Evolutionary conservation across 306 rosid species (phyloP).

Genomic region (Macrotyloma uniflorum): DNA sequence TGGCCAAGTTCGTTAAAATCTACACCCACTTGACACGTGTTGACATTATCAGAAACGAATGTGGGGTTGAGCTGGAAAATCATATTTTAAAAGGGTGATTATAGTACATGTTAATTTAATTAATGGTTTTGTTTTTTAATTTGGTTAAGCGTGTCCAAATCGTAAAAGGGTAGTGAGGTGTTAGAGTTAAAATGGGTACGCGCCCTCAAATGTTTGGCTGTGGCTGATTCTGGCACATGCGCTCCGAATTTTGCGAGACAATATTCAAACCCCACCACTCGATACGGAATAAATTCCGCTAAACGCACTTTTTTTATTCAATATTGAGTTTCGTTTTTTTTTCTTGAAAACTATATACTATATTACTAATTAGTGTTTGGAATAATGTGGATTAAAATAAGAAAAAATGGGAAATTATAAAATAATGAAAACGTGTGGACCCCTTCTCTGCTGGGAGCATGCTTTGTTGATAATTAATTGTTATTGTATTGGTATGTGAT

Average conservation of each 20-base stretch:
- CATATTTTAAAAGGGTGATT: neutral
- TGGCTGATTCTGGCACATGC: slow-evolving; percentile 36
- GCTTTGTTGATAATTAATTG: neutral
- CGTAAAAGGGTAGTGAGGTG: slow-evolving; percentile 32
- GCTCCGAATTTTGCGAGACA: slow-evolving; percentile 42
- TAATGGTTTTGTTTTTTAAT: neutral
- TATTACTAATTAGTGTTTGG: neutral
- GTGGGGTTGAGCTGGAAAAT: slow-evolving; percentile 39
- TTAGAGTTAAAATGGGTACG: slow-evolving; percentile 36
- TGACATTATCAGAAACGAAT: slow-evolving; percentile 21
- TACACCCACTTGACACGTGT: slow-evolving; percentile 42
- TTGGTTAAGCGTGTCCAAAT: slow-evolving; percentile 19
- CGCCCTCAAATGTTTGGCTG: slow-evolving; percentile 8
- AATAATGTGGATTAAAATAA: slow-evolving; percentile 5
- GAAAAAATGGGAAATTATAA: neutral
- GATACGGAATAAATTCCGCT: slow-evolving; percentile 55
- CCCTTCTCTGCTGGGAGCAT: slow-evolving; percentile 20
- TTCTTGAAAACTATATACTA: neutral
- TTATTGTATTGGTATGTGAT: neutral
- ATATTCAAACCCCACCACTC: slow-evolving; percentile 44
- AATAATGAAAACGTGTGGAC: slow-evolving; percentile 57
- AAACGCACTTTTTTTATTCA: slow-evolving; percentile 37
- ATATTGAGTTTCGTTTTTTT: neutral
- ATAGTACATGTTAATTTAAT: neutral
- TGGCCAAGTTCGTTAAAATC: neutral